Evolutionary conservation across 192 early-diverging fungal species (phyloP).

Genomic region (Coemansia sp.): DNA sequence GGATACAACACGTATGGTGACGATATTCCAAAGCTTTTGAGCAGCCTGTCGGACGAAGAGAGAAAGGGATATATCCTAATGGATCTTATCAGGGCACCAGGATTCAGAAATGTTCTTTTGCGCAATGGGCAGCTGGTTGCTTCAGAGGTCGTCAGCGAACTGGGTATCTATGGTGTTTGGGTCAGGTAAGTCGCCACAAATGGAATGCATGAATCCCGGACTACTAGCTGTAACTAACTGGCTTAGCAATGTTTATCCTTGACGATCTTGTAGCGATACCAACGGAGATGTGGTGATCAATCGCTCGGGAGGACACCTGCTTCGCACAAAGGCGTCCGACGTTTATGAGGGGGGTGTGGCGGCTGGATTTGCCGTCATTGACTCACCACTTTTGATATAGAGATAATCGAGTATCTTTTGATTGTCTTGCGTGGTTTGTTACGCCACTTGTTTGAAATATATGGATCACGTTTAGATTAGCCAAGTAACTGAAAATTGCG

Average conservation of each 20-base stretch:
- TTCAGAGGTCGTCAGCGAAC: slow-evolving; percentile 85
- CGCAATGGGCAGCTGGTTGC: slow-evolving; percentile 73
- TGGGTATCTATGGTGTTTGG: slow-evolving; percentile 94
- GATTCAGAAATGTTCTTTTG: slow-evolving; percentile 73
- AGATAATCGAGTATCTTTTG: not conserved
- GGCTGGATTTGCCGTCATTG: slow-evolving; percentile 92
- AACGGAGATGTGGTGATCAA: slow-evolving; percentile 63
- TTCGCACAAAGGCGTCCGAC: slow-evolving; percentile 86
- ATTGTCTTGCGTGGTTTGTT: not conserved
- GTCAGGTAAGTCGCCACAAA: slow-evolving; percentile 63
- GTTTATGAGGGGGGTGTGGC: slow-evolving; percentile 96
- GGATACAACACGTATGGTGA: slow-evolving; percentile 89
- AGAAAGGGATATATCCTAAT: slow-evolving; percentile 91
- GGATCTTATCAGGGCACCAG: slow-evolving; percentile 89
- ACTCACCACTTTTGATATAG: slow-evolving; percentile 77
- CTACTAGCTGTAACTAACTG: not conserved
- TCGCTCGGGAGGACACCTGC: slow-evolving; percentile 82
- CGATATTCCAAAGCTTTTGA: slow-evolving; percentile 71
- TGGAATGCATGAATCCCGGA: not conserved
- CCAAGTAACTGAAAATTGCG: not conserved
- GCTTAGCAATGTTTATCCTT: not conserved
- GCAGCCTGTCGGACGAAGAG: slow-evolving; percentile 63
- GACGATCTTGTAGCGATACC: slow-evolving; percentile 58
- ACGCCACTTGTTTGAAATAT: not conserved
- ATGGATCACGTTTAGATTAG: not conserved